Evolutionary conservation across 768 basidiomycete genomes (phyloP).

Genomic region (Trametes punicea): DNA sequence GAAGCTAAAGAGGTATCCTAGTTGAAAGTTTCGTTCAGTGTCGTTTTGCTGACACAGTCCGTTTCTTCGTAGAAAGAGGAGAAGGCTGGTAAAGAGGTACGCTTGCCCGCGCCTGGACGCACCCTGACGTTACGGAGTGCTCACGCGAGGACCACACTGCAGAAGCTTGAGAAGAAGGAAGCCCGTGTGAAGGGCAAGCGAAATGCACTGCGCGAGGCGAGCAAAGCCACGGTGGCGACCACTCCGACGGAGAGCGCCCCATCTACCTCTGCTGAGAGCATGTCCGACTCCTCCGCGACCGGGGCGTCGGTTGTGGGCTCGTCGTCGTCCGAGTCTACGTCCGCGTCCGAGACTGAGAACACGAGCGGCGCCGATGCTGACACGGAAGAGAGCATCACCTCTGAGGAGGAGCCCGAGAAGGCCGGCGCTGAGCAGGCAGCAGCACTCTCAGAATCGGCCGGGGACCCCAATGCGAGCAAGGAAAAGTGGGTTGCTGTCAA

Average conservation of each 20-base stretch:
- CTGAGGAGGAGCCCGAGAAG: slow-evolving; percentile 62
- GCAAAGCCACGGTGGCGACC: slow-evolving; percentile 1
- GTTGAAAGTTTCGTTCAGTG: not conserved
- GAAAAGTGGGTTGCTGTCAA: slow-evolving; percentile 83
- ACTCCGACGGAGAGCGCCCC: slow-evolving; percentile 1
- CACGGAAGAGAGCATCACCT: slow-evolving; percentile 71
- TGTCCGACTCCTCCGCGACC: slow-evolving; percentile 18
- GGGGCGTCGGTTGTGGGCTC: slow-evolving; percentile 14
- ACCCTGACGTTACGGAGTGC: not conserved
- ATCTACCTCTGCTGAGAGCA: not conserved
- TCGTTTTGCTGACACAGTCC: not conserved
- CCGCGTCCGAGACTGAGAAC: slow-evolving; percentile 41
- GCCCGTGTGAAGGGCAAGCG: slow-evolving; percentile 55
- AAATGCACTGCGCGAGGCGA: slow-evolving; percentile 33
- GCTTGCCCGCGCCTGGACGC: not conserved
- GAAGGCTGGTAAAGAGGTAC: slow-evolving; percentile 22
- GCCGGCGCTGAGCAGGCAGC: slow-evolving; percentile 18
- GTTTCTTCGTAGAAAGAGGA: slow-evolving; percentile 21
- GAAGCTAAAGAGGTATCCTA: slow-evolving; percentile 37
- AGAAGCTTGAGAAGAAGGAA: slow-evolving; percentile 58
- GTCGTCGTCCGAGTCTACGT: slow-evolving; percentile 24
- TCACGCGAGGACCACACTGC: slow-evolving; percentile 8
- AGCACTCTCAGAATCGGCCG: slow-evolving; percentile 10
- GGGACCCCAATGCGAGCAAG: slow-evolving; percentile 31
- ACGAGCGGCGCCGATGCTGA: slow-evolving; percentile 66